Percentiles rank a stretch among this genome's conserved stretches.
phyloP scores from a whole-genome alignment of 2,329 filamentous ascomycete genomes.

The Cercospora brassicicola region DNA sequence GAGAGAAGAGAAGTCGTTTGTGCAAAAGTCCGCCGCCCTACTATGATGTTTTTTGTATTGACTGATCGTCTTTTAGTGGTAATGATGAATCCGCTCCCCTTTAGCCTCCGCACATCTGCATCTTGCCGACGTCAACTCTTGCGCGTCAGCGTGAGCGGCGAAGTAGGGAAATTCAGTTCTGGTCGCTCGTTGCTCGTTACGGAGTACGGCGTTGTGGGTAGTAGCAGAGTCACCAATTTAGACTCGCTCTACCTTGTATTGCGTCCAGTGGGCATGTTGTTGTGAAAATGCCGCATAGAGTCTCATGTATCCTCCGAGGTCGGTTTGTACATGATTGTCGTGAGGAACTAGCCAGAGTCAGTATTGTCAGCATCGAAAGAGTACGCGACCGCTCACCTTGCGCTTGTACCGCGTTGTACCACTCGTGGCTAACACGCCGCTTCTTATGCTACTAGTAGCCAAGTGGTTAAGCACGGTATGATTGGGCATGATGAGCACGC shows the following conservation, averaged over 20 bases:
- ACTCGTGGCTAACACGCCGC: conserved; percentile 90
- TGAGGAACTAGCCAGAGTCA: no score
- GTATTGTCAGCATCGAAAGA: no score
- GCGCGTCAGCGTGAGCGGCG: background rate
- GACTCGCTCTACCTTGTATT: no score
- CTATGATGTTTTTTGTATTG: background rate
- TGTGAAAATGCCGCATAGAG: background rate
- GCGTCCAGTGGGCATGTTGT: background rate
- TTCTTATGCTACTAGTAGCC: conserved; percentile 96
- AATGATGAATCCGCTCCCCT: background rate
- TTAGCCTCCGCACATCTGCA: background rate
- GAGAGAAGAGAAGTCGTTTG: background rate
- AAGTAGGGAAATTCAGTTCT: background rate
- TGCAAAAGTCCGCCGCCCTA: background rate
- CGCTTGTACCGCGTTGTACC: conserved; percentile 96
- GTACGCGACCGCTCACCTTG: no score
- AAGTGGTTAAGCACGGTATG: conserved; percentile 96
- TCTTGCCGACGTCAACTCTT: conserved; percentile 13
- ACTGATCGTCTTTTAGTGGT: background rate
- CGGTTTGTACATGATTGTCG: conserved; percentile 96
- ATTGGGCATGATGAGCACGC: conserved; percentile 93
- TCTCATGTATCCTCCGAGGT: conserved; percentile 53
- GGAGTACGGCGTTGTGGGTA: no score
- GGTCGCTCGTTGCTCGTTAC: background rate
- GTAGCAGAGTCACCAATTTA: no score